These are phyloP conservation scores for Corymbia citriodora DNA, from an alignment of 441 rosid species.

Conservation along the genomic window DNA sequence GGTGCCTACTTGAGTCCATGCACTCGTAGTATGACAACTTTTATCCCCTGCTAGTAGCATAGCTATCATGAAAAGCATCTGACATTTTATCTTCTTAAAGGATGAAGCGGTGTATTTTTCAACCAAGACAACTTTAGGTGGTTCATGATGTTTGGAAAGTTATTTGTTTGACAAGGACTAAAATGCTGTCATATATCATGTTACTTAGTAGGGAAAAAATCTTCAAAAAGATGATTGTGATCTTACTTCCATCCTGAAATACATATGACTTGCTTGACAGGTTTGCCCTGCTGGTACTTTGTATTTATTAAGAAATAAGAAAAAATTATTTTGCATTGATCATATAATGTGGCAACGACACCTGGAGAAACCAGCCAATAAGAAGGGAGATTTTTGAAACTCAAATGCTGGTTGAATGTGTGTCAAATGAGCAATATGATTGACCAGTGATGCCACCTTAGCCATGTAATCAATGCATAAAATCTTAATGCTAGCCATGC, in stretches of 20 bases:
- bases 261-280: neutral
- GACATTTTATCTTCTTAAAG: neutral
- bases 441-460: neutral
- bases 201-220: neutral
- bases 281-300: neutral
- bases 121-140: neutral
- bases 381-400: neutral
- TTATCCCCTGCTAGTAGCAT: neutral
- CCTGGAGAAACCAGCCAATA: neutral
- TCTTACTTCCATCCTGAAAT: neutral
- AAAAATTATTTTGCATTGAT: neutral
- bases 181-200: neutral
- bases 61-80: neutral
- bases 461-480: neutral
- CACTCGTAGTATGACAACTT: neutral
- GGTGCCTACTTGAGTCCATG: neutral
- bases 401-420: neutral
- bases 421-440: neutral
- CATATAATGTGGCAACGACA: neutral
- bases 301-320: neutral
- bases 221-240: neutral
- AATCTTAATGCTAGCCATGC: neutral
- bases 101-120: neutral
- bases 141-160: neutral
- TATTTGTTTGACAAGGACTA: neutral